Evolutionary conservation across 345 rosid genomes (phyloP), one percentile per base, ranked within the genome.

Genomic region (Crucihimalaya himalaica): DNA sequence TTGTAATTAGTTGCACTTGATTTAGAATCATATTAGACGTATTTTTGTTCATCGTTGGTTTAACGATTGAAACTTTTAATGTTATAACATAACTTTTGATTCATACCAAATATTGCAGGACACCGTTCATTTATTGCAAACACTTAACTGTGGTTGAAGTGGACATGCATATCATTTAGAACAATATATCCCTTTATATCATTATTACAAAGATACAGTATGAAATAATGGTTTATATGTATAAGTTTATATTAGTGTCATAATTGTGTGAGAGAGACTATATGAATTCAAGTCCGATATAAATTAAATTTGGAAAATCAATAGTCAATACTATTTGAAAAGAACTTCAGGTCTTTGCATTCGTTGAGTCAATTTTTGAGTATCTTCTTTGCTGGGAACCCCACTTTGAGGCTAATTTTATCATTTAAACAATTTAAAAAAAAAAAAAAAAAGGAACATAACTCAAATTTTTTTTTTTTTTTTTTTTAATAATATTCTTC

Each of bases 331-430:
- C 15, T 7, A 27, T 31, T 68, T 23, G 8, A 2, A 4, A 52
- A 53, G 5, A 4, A n/a, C 18, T 39, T 25, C 39, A 8, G 8
- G 4, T 45, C 8, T 13, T 35, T 35, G 7, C 6, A 52, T 25
- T 67, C 11, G n/a, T 25, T 37, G 48, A 53, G 69, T 39, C 53
- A 71, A 71, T 18, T 62, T 42, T 53, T 3, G 11, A 21, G 18
- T 5, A 63, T 50, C 55, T n/a, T 40, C 3, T 65, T 65, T 55
- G 50, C 71, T 25, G 12, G 25, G 77, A 65, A 73, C 18, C 51
- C 11, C 46, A 56, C 65, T 19, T 43, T 8, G 58, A 29, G 37
- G 58, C 54, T 45, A 53, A 9, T 14, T 50, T 27, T 6, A 52
- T 27, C 34, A 25, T 53, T 2, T 53, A 27, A 5, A 56, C 9